Evolutionary conservation across 768 basidiomycete genomes (phyloP).

Genomic region (Tulasnella sp.): DNA sequence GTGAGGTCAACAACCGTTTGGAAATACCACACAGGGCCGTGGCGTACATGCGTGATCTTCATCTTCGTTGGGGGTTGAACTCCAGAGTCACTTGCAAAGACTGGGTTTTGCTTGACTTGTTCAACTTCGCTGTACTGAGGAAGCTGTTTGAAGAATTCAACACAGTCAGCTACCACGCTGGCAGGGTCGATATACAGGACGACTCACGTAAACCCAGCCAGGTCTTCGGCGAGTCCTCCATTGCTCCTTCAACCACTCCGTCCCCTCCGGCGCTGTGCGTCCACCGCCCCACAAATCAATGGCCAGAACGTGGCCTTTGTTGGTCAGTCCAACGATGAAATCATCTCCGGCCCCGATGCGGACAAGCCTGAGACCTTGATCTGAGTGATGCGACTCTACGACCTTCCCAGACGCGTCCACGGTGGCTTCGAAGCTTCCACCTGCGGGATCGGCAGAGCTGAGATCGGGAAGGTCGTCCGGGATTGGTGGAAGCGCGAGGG

Average conservation of each 20-base stretch:
- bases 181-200: neutral
- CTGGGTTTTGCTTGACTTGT: constrained; percentile 52
- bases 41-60: constrained; percentile 75
- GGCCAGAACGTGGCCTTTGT: constrained; percentile 74
- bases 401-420: neutral
- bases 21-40: constrained; percentile 40
- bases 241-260: constrained; percentile 17
- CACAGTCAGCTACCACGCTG: neutral
- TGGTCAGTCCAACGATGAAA: constrained; percentile 77
- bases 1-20: constrained; percentile 32
- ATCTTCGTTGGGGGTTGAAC: constrained; percentile 48
- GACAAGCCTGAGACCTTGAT: constrained; percentile 53
- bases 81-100: constrained; percentile 47
- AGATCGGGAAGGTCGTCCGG: constrained; percentile 61
- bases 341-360: constrained; percentile 80
- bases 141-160: constrained; percentile 52
- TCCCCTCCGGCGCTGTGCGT: constrained; percentile 46
- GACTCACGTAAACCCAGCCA: constrained; percentile 72
- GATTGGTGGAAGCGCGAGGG: constrained; percentile 60
- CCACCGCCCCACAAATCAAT: constrained; percentile 49
- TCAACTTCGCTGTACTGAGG: constrained; percentile 71
- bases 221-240: neutral
- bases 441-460: constrained; percentile 38
- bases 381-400: constrained; percentile 41
- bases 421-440: constrained; percentile 38